Evolutionary conservation across 306 rosid species (phyloP).

Genomic region (Prunus mongolica): DNA sequence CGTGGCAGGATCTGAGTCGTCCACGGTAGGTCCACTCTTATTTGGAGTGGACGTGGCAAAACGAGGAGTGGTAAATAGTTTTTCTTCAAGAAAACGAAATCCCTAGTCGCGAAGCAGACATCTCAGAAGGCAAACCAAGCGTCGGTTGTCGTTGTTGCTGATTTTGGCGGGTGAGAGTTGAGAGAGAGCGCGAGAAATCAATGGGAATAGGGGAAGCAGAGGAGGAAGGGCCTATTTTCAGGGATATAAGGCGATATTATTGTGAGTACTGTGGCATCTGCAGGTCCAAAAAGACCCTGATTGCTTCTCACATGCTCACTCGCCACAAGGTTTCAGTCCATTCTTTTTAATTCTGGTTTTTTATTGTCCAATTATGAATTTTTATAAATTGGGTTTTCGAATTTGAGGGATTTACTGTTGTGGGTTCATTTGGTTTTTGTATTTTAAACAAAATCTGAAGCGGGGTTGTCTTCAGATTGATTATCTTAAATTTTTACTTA

Average conservation of each 20-base stretch:
- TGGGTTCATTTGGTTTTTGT: not conserved
- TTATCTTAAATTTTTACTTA: not conserved
- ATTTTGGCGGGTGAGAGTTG: not conserved
- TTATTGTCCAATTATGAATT: not conserved
- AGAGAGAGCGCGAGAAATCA: not conserved
- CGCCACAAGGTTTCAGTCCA: slow-evolving; percentile 56
- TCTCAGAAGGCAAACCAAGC: not conserved
- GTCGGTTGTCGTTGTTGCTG: not conserved
- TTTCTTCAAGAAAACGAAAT: not conserved
- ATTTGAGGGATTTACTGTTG: not conserved
- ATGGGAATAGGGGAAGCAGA: slow-evolving; percentile 35
- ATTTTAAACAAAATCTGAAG: not conserved
- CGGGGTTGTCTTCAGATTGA: not conserved
- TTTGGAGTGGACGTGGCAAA: not conserved
- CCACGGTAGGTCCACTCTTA: not conserved
- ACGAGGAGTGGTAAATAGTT: not conserved
- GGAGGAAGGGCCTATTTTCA: slow-evolving; percentile 33
- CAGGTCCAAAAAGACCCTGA: slow-evolving; percentile 59
- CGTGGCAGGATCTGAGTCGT: not conserved
- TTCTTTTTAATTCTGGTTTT: not conserved
- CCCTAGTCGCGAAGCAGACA: not conserved
- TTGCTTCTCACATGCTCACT: slow-evolving; percentile 48
- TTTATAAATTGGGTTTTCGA: slow-evolving; percentile 1
- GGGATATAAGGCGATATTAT: slow-evolving; percentile 55
- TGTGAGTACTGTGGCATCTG: slow-evolving; percentile 65